Base-by-base conservation (phyloP, 192 early-diverging fungal genomes). In the Podochytrium sp. region DNA sequence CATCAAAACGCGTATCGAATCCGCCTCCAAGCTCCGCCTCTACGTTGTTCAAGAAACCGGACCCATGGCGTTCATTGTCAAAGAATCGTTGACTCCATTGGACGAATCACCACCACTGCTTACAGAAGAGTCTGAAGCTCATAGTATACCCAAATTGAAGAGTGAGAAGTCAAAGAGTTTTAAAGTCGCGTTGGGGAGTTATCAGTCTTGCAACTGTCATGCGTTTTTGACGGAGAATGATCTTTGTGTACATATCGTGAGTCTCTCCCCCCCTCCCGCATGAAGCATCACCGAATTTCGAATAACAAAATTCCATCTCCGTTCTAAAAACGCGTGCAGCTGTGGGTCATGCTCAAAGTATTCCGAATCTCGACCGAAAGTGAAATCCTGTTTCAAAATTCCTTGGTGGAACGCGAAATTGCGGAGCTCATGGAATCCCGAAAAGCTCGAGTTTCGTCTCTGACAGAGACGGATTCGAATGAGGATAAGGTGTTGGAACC, bases 331-430 rank as follows among this genome's bases (percentile, higher is more conserved):
- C 32, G 34, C 47, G 38, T 23, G 4, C 51, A 85, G 84, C 64
- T 83, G 12, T 85, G 84, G 84, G 72, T 85, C 5, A 76, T 85
- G 81, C 57, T 83, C 35, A 85, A 83, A 59, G 65, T 85, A 23
- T 85, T 83, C 50, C 71, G 76, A 25, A 74, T 83, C 2, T 33
- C 58, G 16, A 6, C 27, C n/a, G 71, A 75, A 3, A 80, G 65
- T 51, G 81, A 82, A 25, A 58, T 81, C 1, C 51, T 85, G n/a
- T 82, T 67, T 49, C 84, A 85, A 62, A 37, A 65, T 29, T 73
- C 76, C 1, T 58, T 85, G 16, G 75, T 85, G 10, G 84, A 85
- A 38, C 62, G 84, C 20, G 84, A 85, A 53, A 80, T 81, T 25
- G 27, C 55, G 16, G 79, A 80, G 50, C 35, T 85, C 25, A 59